Evolutionary conservation across 495 filamentous ascomycete species (phyloP).

Genomic region (Neurospora sp.): DNA sequence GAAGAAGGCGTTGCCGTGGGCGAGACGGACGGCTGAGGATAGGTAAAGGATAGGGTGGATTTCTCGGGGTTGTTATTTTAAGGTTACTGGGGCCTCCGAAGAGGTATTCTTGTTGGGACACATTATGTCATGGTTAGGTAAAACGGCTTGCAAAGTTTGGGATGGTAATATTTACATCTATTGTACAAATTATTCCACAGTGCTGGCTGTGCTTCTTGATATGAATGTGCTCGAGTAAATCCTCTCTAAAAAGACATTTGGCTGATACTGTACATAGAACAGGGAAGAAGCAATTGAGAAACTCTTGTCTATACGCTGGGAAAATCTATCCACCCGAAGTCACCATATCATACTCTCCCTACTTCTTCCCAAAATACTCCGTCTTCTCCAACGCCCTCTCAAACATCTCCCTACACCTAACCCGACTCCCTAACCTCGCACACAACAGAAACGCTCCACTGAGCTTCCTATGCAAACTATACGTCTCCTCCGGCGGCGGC

Average conservation of each 20-base stretch:
- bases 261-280: too few species aligned
- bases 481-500: conserved; percentile 96
- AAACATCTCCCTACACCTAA: conserved; percentile 77
- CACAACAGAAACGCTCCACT: conserved; percentile 94
- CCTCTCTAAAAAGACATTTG: too few species aligned
- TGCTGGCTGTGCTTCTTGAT: too few species aligned
- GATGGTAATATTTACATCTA: too few species aligned
- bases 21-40: conserved; percentile 41
- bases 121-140: too few species aligned
- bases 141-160: too few species aligned
- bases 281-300: too few species aligned
- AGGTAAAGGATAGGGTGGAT: background rate
- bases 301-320: background rate
- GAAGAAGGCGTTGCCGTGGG: conserved; percentile 65
- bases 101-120: too few species aligned
- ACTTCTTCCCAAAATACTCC: conserved; percentile 11
- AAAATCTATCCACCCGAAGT: background rate
- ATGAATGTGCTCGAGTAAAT: too few species aligned
- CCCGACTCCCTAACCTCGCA: conserved; percentile 72
- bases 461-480: conserved; percentile 88
- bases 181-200: too few species aligned
- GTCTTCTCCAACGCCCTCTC: conserved; percentile 48
- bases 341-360: conserved; percentile 5
- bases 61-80: too few species aligned
- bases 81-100: too few species aligned